These are phyloP conservation scores for Apium graveolens DNA, from an alignment of 129 eudicot species.

Conservation along the genomic window DNA sequence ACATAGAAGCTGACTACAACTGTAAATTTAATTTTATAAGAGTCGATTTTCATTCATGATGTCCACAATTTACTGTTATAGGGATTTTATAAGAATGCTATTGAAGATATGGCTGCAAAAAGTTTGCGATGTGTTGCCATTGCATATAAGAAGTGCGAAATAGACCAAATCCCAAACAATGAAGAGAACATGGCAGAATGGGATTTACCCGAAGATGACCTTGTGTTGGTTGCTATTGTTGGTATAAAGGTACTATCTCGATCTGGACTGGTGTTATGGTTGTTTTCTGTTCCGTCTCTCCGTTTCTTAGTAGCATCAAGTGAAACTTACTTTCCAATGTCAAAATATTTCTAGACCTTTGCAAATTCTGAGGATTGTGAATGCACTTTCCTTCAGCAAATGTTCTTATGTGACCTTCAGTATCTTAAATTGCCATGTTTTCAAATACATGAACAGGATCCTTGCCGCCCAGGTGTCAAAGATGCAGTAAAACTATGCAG, in stretches of 20 bases:
- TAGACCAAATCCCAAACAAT: conserved; percentile 44
- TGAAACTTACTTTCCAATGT: background rate
- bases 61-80: conserved; percentile 13
- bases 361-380: background rate
- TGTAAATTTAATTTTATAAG: background rate
- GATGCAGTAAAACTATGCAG: conserved; percentile 74
- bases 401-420: background rate
- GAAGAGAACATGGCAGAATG: conserved; percentile 56
- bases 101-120: conserved; percentile 74
- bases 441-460: conserved; percentile 55
- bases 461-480: conserved; percentile 96
- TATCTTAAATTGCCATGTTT: background rate
- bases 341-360: background rate
- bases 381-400: background rate
- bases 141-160: conserved; percentile 56
- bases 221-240: conserved; percentile 70
- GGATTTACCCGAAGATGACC: conserved; percentile 76
- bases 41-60: background rate
- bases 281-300: background rate
- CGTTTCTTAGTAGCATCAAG: background rate
- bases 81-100: conserved; percentile 51
- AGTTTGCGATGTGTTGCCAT: conserved; percentile 89
- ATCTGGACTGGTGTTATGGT: background rate
- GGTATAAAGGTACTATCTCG: conserved; percentile 69
- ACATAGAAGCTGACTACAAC: background rate